Percentiles rank a stretch among this genome's conserved stretches.
phyloP scores from a whole-genome alignment of 2,329 filamentous ascomycete genomes.

The Paramyrothecium sp. region DNA sequence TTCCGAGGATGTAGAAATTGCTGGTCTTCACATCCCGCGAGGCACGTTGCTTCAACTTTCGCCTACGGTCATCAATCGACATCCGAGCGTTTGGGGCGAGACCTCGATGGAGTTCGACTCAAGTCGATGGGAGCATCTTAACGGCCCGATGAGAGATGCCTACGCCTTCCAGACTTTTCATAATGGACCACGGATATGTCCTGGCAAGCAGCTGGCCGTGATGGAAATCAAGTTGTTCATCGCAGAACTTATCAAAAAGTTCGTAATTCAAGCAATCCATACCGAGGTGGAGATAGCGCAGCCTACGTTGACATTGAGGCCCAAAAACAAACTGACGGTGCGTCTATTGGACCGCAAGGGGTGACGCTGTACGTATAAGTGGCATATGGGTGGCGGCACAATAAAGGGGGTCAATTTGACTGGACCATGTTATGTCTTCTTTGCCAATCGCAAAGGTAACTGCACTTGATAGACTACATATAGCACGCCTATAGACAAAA shows the following conservation, averaged over 20 bases:
- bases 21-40: not conserved
- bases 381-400: not conserved
- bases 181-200: not conserved
- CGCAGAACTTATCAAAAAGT: not conserved
- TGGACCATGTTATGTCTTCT: not conserved
- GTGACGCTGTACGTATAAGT: not conserved
- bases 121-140: not conserved
- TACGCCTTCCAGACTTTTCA: not conserved
- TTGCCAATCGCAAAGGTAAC: too few species aligned
- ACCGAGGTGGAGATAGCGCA: not conserved
- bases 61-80: not conserved
- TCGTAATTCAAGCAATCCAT: not conserved
- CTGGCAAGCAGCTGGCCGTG: not conserved
- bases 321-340: not conserved
- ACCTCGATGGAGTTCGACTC: not conserved
- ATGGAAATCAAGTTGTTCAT: not conserved
- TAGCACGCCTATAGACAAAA: too few species aligned
- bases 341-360: not conserved
- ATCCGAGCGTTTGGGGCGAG: not conserved
- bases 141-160: not conserved
- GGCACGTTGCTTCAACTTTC: not conserved
- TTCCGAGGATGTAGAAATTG: not conserved
- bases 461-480: too few species aligned
- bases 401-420: not conserved
- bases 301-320: not conserved